These are phyloP conservation scores for Ceratocystis colombiana DNA, from an alignment of 2,329 filamentous ascomycete genomes.

Conservation along the genomic window DNA sequence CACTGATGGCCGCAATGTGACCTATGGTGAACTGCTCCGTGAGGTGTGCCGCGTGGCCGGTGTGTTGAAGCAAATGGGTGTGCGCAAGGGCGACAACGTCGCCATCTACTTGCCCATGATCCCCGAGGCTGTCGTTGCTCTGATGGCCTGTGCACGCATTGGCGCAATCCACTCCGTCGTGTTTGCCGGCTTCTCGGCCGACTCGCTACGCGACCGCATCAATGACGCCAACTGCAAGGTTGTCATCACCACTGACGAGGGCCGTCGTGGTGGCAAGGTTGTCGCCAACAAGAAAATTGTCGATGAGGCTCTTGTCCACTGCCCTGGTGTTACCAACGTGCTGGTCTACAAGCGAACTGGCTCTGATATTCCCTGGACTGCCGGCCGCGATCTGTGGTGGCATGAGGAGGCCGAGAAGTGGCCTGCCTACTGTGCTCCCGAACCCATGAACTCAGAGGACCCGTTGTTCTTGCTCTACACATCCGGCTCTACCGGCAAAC, in stretches of 20 bases:
- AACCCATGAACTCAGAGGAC: constrained; percentile 85
- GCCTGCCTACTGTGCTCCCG: constrained; percentile 82
- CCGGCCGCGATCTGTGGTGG: constrained; percentile 91
- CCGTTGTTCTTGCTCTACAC: constrained; percentile 97
- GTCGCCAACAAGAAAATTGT: constrained; percentile 99
- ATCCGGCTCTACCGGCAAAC: constrained; percentile 94
- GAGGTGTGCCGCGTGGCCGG: constrained; percentile 82
- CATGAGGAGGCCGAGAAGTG: constrained; percentile 97
- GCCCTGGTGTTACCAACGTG: constrained; percentile 73
- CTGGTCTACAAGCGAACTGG: constrained; percentile 94
- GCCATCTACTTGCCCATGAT: constrained; percentile 99
- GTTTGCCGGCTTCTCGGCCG: constrained; percentile 94
- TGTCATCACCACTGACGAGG: constrained; percentile 94
- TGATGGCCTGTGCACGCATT: constrained; percentile 84
- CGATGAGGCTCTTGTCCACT: constrained; percentile 93
- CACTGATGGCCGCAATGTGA: constrained; percentile 75
- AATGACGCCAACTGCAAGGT: constrained; percentile 83
- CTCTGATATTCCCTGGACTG: constrained; percentile 77
- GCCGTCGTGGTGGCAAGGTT: constrained; percentile 92
- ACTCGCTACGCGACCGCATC: constrained; percentile 91
- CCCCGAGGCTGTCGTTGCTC: constrained; percentile 82
- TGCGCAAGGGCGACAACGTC: constrained; percentile 93
- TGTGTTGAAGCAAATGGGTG: constrained; percentile 87
- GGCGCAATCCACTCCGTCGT: constrained; percentile 95
- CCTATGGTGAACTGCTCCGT: constrained; percentile 84